Evolutionary conservation across 768 basidiomycete species (phyloP), one percentile per base, ranked within the genome.

Genomic region (Boletus bicolor): DNA sequence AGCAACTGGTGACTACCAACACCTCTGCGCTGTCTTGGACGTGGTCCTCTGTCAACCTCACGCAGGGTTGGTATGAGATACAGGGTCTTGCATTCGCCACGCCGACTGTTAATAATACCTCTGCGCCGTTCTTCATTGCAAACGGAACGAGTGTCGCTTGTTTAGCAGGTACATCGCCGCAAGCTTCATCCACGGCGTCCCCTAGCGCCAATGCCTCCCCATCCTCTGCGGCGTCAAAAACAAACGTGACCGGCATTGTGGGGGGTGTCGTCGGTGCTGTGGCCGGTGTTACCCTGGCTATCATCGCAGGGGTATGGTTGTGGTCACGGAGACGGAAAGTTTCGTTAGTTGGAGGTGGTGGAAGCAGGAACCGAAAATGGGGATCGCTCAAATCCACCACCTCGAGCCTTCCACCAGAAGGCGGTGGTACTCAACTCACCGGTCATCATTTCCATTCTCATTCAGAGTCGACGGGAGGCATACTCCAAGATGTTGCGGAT

Each of bases 261-360:
- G 86, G 84, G 2, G 78, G 78, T 26, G 75, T 80, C 19, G 58
- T 85, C 4, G 84, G 81, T 5, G 80, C 74, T 2, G 19, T 73
- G 2, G 62, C 76, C 3, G 77, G 68, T 14, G 51, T 82, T 34
- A 59, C 58, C 5, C 57, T 78, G 21, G 61, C 73, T 15, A 63
- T 71, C 7, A 49, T 75, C 26, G 59, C 45, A 52, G 71, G 74
- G 56, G 54, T 75, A 36, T 73, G 68, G 36, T 57, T 76, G 36
- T 69, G 61, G 56, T 41, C 67, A 47, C 56, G 55, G 49, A 63
- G 59, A 32, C 63, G 66, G 58, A 60, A 53, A 44, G 56, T 52
- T 41, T 19, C 28, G 21, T 34, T 58, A 4, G 54, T 60, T 19
- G 56, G 60, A 44, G 77, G 75, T 68, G 65, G 63, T 37, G 68